Evolutionary conservation across 495 filamentous ascomycete genomes (phyloP).

Genomic region (Stereocaulon alpinum): DNA sequence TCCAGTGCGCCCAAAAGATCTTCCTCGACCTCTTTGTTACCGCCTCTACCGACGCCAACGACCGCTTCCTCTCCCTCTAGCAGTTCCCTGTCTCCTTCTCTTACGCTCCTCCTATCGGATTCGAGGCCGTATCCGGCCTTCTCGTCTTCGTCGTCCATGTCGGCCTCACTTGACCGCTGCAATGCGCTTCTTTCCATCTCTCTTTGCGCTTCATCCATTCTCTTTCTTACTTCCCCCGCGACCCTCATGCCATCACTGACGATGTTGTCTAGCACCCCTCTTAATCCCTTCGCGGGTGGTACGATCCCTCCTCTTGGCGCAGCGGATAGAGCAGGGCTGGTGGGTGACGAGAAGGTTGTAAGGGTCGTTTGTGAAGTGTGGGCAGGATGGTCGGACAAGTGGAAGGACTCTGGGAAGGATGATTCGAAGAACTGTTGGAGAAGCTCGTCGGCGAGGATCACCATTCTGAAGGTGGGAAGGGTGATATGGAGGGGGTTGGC

Average conservation of each 20-base stretch:
- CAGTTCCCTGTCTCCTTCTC: conserved; percentile 65
- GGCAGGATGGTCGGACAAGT: conserved; percentile 39
- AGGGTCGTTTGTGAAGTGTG: conserved; percentile 42
- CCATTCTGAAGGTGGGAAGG: conserved; percentile 96
- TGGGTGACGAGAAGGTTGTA: conserved; percentile 62
- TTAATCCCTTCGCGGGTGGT: conserved; percentile 63
- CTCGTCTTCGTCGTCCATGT: conserved; percentile 59
- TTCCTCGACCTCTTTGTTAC: conserved; percentile 12
- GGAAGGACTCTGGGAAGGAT: conserved; percentile 63
- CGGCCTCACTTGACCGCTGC: conserved; percentile 50
- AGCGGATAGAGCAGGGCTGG: conserved; percentile 37
- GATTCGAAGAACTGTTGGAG: conserved; percentile 94
- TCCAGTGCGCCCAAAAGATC: conserved; percentile 15
- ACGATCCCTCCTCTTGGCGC: conserved; percentile 38
- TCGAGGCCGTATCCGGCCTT: conserved; percentile 36
- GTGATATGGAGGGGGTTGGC: conserved; percentile 90
- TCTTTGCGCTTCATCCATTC: conserved; percentile 87
- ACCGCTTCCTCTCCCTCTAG: conserved; percentile 71
- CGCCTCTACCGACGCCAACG: conserved; percentile 33
- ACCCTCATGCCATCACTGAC: conserved; percentile 94
- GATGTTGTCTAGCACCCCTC: conserved; percentile 92
- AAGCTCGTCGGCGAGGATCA: conserved; percentile 88
- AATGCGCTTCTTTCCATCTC: conserved; percentile 73
- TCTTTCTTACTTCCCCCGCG: conserved; percentile 75
- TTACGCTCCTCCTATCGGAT: conserved; percentile 50